Evolutionary conservation across 495 filamentous ascomycete species (phyloP).

Genomic region (Bathelium albidoporum): DNA sequence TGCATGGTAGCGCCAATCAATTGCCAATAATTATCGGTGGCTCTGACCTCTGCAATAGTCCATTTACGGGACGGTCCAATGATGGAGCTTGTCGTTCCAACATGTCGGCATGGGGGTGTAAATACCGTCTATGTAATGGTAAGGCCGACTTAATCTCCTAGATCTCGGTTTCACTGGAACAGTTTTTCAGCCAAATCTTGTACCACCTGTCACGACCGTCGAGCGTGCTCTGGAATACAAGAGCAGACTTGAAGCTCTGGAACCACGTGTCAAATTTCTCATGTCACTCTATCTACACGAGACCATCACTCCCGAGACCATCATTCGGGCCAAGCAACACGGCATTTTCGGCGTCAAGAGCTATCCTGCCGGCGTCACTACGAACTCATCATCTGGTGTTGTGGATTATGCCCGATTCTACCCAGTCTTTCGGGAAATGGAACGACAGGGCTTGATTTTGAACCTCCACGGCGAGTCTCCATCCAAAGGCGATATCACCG

Average conservation of each 20-base stretch:
- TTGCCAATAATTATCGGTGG: neutral
- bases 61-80: slow-evolving; percentile 66
- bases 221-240: slow-evolving; percentile 67
- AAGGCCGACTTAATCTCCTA: slow-evolving; percentile 8
- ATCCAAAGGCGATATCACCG: slow-evolving; percentile 42
- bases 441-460: slow-evolving; percentile 51
- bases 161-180: slow-evolving; percentile 28
- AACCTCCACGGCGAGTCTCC: slow-evolving; percentile 55
- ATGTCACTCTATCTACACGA: slow-evolving; percentile 85
- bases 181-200: slow-evolving; percentile 49
- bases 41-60: slow-evolving; percentile 18
- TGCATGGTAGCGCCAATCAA: slow-evolving; percentile 34
- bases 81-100: slow-evolving; percentile 72
- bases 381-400: slow-evolving; percentile 76
- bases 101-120: slow-evolving; percentile 60
- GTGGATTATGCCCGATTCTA: slow-evolving; percentile 60
- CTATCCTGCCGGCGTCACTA: slow-evolving; percentile 56
- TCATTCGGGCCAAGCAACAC: slow-evolving; percentile 57
- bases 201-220: slow-evolving; percentile 67
- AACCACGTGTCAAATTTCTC: slow-evolving; percentile 64
- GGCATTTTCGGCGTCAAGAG: slow-evolving; percentile 55
- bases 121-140: slow-evolving; percentile 80
- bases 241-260: slow-evolving; percentile 51
- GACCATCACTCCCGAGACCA: slow-evolving; percentile 65
- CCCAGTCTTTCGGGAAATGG: slow-evolving; percentile 73